Evolutionary conservation across 2,329 filamentous ascomycete genomes (phyloP).

Genomic region (Colletotrichum sp.): DNA sequence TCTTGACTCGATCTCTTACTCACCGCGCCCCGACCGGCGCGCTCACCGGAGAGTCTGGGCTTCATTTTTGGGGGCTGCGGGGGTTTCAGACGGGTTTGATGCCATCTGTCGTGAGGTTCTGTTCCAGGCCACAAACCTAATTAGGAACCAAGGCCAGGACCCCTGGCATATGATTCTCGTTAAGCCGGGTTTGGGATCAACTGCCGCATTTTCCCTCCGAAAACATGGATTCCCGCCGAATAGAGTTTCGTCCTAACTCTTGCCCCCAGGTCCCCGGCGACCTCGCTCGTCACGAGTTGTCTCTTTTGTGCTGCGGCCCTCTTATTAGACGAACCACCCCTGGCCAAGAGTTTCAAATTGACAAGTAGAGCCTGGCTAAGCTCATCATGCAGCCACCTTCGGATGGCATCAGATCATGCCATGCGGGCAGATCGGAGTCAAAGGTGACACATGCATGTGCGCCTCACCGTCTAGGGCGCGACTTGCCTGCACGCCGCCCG

Average conservation of each 20-base stretch:
- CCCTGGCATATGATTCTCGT: not conserved
- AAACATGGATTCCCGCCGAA: not conserved
- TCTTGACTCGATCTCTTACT: not conserved
- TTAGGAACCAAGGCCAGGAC: not conserved
- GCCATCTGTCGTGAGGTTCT: not conserved
- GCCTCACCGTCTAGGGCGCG: not conserved
- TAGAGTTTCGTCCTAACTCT: constrained; percentile 3
- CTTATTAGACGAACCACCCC: constrained; percentile 2
- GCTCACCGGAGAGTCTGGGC: not conserved
- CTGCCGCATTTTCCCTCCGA: not conserved
- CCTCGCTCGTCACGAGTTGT: not conserved
- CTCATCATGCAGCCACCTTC: not conserved
- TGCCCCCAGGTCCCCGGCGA: not conserved
- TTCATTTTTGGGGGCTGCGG: not conserved
- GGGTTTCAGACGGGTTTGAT: constrained; percentile 13
- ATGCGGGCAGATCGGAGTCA: not conserved
- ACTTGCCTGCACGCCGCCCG: not conserved
- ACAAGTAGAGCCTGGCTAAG: not conserved
- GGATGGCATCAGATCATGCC: not conserved
- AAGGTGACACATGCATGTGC: not conserved
- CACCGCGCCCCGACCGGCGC: not conserved
- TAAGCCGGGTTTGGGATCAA: not conserved
- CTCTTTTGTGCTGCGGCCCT: not conserved
- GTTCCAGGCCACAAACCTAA: constrained; percentile 2
- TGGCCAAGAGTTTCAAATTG: not conserved